phyloP scores from a whole-genome alignment of 805 yeast species.

The Kodamaea lidongshanica region DNA sequence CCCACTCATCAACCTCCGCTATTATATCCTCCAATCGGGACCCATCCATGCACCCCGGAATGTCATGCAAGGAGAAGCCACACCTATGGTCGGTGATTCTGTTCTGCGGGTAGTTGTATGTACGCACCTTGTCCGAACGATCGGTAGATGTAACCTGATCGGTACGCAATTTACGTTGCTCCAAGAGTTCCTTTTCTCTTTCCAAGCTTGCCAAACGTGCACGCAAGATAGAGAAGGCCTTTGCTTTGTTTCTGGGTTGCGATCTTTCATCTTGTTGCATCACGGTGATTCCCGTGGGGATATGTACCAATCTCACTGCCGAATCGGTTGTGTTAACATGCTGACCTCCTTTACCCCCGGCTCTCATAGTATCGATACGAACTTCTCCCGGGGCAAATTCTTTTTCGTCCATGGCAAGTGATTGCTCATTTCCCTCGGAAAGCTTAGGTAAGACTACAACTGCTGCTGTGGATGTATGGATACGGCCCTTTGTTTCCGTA shows the following conservation, averaged over 20 bases:
- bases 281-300: slow-evolving; percentile 85
- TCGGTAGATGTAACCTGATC: slow-evolving; percentile 87
- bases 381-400: slow-evolving; percentile 82
- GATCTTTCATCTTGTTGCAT: slow-evolving; percentile 93
- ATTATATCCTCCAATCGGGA: slow-evolving; percentile 28
- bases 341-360: slow-evolving; percentile 97
- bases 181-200: slow-evolving; percentile 53
- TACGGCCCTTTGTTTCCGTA: slow-evolving; percentile 89
- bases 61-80: slow-evolving; percentile 69
- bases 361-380: slow-evolving; percentile 93
- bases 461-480: slow-evolving; percentile 95
- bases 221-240: slow-evolving; percentile 76
- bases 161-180: slow-evolving; percentile 61
- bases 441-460: slow-evolving; percentile 87
- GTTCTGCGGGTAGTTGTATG: slow-evolving; percentile 90
- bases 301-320: slow-evolving; percentile 87
- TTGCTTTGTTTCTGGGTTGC: slow-evolving; percentile 89
- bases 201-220: slow-evolving; percentile 82
- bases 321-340: slow-evolving; percentile 97
- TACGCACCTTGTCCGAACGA: slow-evolving; percentile 86
- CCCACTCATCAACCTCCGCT: slow-evolving; percentile 31
- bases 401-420: slow-evolving; percentile 50
- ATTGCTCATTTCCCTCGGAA: slow-evolving; percentile 46
- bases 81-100: slow-evolving; percentile 93
- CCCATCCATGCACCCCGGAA: slow-evolving; percentile 42